Base-by-base conservation (phyloP, 1,284 basidiomycete species). In the Pseudozyma pruni region DNA sequence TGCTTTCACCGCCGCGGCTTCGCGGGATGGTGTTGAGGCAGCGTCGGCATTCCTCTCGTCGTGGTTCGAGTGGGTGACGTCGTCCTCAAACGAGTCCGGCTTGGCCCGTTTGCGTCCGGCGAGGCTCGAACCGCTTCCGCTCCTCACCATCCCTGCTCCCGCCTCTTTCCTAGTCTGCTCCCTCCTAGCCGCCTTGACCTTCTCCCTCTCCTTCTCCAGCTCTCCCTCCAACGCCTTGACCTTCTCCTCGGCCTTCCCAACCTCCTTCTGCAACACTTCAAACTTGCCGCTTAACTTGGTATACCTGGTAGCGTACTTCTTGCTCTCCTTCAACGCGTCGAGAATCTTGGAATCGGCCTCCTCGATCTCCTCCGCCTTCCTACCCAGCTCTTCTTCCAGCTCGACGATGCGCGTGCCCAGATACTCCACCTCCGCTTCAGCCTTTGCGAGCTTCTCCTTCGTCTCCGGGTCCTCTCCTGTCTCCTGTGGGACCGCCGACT, bases 271-370 rank as follows among this genome's bases (percentile, higher is more conserved):
- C 19, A 64, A 2, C n/a, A n/a, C 41, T 32, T 71, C 68, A 17
- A 61, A 51, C 41, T 42, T 46, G 2, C 37, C 55, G 22, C 27
- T 35, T 3, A 75, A 16, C 43, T 64, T 58, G 25, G 29, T 57
- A 27, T 64, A 62, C 9, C 71, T 20, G 8, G 63, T 58, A 2
- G 56, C 45, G 35, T 53, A 67, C 47, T 70, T 72, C 38, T 78
- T 79, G 35, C 62, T 60, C 32, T 79, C 71, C 47, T 76, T 76
- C 31, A 77, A 51, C 14, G 68, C 72, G 3, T 54, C 56, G 2
- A 79, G 49, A 22, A 78, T 74, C 49, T 77, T 75, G n/a, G 45
- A 45, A 37, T 80, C 78, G 2, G 75, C 74, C 13, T 76, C 78
- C 44, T 79, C 76, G 47, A 71, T 64, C 22, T 80, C 78, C 11